Percentiles rank a stretch among this genome's conserved stretches.
Evolutionary conservation across 352 stramenopile species (phyloP).

Genomic region (Phytophthora megakarya): DNA sequence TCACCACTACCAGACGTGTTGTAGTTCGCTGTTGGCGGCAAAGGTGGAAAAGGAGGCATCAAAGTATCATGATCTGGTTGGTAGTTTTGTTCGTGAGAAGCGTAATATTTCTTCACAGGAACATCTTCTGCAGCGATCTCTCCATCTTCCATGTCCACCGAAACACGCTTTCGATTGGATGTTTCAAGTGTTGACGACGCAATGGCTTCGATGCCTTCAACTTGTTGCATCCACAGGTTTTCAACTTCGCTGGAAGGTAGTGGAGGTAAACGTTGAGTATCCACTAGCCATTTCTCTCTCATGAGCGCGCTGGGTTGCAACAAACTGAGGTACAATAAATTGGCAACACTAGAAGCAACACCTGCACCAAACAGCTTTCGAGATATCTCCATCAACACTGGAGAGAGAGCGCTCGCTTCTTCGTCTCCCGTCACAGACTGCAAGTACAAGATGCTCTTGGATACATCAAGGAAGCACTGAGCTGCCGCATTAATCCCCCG

Average conservation of each 20-base stretch:
- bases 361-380: slow-evolving; percentile 55
- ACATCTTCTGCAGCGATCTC: slow-evolving; percentile 46
- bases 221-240: slow-evolving; percentile 39
- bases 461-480: slow-evolving; percentile 55
- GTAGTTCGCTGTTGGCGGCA: slow-evolving; percentile 19
- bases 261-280: slow-evolving; percentile 62
- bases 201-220: background rate
- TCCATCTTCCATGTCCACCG: slow-evolving; percentile 52
- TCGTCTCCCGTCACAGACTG: slow-evolving; percentile 32
- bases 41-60: slow-evolving; percentile 2
- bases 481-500: slow-evolving; percentile 26
- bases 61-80: slow-evolving; percentile 6
- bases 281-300: slow-evolving; percentile 64
- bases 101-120: slow-evolving; percentile 25
- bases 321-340: slow-evolving; percentile 75
- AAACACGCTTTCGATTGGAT: slow-evolving; percentile 20
- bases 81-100: slow-evolving; percentile 18
- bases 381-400: slow-evolving; percentile 61
- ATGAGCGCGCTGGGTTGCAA: slow-evolving; percentile 43
- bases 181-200: background rate
- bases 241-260: slow-evolving; percentile 38
- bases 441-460: slow-evolving; percentile 43
- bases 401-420: slow-evolving; percentile 46
- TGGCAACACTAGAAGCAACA: slow-evolving; percentile 59
- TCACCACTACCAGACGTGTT: slow-evolving; percentile 2